Base-by-base conservation (phyloP, 345 rosid genomes). In the Acer saccharum region DNA sequence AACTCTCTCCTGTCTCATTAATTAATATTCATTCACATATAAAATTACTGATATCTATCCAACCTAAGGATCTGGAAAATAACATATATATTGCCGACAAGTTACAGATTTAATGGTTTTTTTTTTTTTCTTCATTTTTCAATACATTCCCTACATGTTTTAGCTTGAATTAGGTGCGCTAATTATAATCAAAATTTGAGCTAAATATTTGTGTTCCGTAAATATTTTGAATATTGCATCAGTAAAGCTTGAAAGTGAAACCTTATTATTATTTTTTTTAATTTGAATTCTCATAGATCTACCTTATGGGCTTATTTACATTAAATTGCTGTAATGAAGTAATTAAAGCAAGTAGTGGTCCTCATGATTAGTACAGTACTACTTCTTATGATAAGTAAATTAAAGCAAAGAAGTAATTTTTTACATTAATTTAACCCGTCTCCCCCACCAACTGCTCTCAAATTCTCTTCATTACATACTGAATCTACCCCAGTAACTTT, bases 361-460 rank as follows among this genome's bases (percentile, higher is more conserved):
- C 76, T 73, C 20, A 18, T 4, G n/a, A 54, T 29, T 8, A 39
- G 23, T 73, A 50, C 23, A 7, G 50, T 29, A 9, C 25, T 23
- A n/a, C 6, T 10, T 10, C 3, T 62, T 23, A 14, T 73, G 8
- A 18, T 23, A 43, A 21, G 57, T 57, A 44, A 23, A 23, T 23
- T 23, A 23, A 43, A 61, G 74, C 6, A 29, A 5, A 18, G 58
- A 5, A 8, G 63, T 50, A 10, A 48, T 48, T 32, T 20, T 63
- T 65, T 6, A 6, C 61, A 46, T 75, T 75, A 12, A 50, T 18
- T 27, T 48, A 65, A 63, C 43, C 60, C 68, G 82, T 68, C 81
- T 55, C 81, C 78, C 81, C 66, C 73, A 81, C 71, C 83, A 74
- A 75, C 79, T 61, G 83, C 43, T 50, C 9, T 68, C 39, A 20